Conservation (phyloP, 768 basidiomycete species). For the Xerocomellus amylosporus region DNA sequence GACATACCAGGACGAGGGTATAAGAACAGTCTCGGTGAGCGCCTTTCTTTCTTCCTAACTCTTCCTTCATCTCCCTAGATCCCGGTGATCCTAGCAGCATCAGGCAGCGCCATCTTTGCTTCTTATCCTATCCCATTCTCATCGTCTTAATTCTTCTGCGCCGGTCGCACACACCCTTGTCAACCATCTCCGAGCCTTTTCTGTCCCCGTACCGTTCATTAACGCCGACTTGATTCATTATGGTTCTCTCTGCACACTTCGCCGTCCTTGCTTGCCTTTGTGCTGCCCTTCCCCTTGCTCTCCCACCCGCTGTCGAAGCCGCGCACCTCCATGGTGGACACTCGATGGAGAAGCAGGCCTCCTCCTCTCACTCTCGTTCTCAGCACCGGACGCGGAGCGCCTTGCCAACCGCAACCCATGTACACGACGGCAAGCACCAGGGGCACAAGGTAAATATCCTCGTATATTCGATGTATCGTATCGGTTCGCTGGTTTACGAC, state of each 20-base stretch:
- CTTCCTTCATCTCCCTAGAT: slow-evolving; percentile 41
- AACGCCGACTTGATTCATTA: slow-evolving; percentile 27
- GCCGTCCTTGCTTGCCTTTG: slow-evolving; percentile 45
- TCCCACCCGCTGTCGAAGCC: slow-evolving; percentile 33
- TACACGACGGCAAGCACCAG: neutral
- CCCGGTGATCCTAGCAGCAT: slow-evolving; percentile 49
- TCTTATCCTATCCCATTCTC: slow-evolving; percentile 18
- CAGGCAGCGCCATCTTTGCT: slow-evolving; percentile 14
- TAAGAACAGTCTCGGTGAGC: slow-evolving; percentile 17
- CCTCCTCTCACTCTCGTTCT: neutral
- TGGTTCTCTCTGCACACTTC: slow-evolving; percentile 52
- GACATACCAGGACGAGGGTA: slow-evolving; percentile 17
- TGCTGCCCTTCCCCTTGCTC: slow-evolving; percentile 40
- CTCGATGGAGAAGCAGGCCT: slow-evolving; percentile 2
- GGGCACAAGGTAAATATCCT: slow-evolving; percentile 5
- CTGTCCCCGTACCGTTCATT: slow-evolving; percentile 8
- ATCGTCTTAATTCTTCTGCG: slow-evolving; percentile 23
- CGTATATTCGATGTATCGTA: neutral
- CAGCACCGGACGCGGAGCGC: neutral
- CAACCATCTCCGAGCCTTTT: slow-evolving; percentile 12
- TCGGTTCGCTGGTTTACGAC: neutral
- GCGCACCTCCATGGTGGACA: slow-evolving; percentile 35
- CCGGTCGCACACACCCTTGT: slow-evolving; percentile 22
- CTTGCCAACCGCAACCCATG: neutral
- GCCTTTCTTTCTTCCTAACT: slow-evolving; percentile 32